Evolutionary conservation across 2,329 filamentous ascomycete species (phyloP).

Genomic region (Fusarium sp.): DNA sequence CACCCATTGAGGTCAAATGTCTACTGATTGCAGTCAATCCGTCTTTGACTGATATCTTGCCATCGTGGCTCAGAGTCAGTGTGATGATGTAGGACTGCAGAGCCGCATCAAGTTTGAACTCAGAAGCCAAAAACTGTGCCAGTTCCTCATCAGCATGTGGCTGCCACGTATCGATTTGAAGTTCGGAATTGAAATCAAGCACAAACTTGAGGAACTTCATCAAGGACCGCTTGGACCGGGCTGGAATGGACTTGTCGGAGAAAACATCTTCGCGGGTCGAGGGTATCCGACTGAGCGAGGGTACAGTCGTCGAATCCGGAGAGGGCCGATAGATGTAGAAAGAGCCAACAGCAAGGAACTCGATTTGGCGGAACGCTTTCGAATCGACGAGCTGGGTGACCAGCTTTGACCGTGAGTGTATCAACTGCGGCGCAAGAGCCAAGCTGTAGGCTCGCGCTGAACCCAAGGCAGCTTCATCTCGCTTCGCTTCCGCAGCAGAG

Average conservation of each 20-base stretch:
- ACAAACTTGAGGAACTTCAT: constrained; percentile 97
- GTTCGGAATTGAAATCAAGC: constrained; percentile 72
- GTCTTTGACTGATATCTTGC: constrained; percentile 69
- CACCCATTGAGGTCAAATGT: constrained; percentile 86
- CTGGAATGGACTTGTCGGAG: constrained; percentile 77
- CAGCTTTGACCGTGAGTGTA: constrained; percentile 84
- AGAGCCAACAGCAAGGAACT: constrained; percentile 92
- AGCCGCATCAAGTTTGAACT: constrained; percentile 75
- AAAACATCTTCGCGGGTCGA: constrained; percentile 94
- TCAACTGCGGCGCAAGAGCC: constrained; percentile 84
- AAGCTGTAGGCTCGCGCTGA: constrained; percentile 82
- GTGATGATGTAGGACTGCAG: constrained; percentile 72
- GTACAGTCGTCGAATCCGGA: constrained; percentile 44
- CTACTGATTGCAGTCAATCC: constrained; percentile 79
- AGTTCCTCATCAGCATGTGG: constrained; percentile 66
- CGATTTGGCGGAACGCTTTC: constrained; percentile 86
- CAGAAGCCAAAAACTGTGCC: constrained; percentile 66
- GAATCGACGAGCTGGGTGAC: constrained; percentile 88
- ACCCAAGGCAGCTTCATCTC: constrained; percentile 59
- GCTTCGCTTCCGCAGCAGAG: constrained; percentile 51
- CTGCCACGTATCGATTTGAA: constrained; percentile 68
- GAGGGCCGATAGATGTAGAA: constrained; percentile 79
- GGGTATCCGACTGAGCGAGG: constrained; percentile 76
- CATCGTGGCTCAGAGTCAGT: constrained; percentile 78
- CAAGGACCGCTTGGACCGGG: constrained; percentile 83